Evolutionary conservation across 139 green algal species (phyloP), one percentile per base, ranked within the genome.

Genomic region (Micractinium sp.): DNA sequence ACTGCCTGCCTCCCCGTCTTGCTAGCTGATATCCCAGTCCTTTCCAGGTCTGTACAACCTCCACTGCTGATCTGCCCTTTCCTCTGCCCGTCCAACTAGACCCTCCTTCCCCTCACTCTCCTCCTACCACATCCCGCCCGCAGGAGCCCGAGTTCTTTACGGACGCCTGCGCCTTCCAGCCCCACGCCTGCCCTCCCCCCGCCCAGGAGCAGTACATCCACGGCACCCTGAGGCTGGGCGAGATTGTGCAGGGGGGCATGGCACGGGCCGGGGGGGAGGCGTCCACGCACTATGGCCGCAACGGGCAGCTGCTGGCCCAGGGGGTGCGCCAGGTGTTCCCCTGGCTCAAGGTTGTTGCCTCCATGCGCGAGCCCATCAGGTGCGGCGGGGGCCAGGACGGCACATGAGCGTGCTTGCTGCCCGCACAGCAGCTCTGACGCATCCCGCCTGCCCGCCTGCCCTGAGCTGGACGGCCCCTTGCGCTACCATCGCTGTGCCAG

Each of bases 121-220:
- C 2, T 36, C 69, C 69, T 76, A 1, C 69, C 12, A 76, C 25
- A 35, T 27, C 19, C 63, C 63, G 7, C 19, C 63, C 15, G 36
- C 83, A 90, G 79, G 87, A 90, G 81, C 87, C 87, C 0, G 87
- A 90, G 77, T 90, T 87, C 38, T 90, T 90, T 41, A 90, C 76
- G 22, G 71, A 90, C 41, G 79, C 77, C 18, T 90, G 87, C 56
- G 67, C 5, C 3, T 90, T 67, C 56, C 20, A 80, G 18, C 53
- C 78, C 20, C 27, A 25, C 23, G 38, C 22, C 82, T 86, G 74
- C 82, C n/a, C 82, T 12, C 73, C 75, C 36, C 53, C 35, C 22
- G 36, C 38, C 23, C 81, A 82, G 76, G 33, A 67, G 29, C 31
- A 77, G 41, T 88, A 87, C 38, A 89, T 89, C 53, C 53, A 87